Base-by-base conservation (phyloP, 2,329 filamentous ascomycete species). In the Dichotomopilus funicola region DNA sequence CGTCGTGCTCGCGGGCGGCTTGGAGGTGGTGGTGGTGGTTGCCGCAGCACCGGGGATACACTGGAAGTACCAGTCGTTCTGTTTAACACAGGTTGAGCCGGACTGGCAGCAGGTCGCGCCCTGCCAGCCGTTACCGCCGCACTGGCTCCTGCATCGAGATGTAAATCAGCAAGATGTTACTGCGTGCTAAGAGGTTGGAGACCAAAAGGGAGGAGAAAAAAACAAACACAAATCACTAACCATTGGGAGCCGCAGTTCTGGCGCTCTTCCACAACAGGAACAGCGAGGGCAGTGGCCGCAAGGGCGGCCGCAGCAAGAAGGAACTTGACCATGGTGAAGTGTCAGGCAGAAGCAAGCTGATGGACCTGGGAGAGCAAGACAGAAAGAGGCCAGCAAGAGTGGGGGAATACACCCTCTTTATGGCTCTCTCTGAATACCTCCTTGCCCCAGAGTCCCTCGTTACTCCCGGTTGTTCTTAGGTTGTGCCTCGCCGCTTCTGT, bases 21-120 rank as follows among this genome's bases (percentile, higher is more conserved):
- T 57, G 10, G 62, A 46, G 27, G 47, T 34, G 6, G 47, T 5
- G 34, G 42, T 19, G 13, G 61, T 60, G 12, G 60, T 55, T 6
- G 60, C 59, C 43, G 59, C 60, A 37, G 55, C 59, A 27, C 67
- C 67, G 2, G 72, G 71, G 36, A 72, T 49, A 57, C 75, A 77
- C 59, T 75, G 73, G 35, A 60, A 71, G 66, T 75, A 75, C 54
- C 65, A 75, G 6, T 62, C 49, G 59, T 73, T 74, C 53, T 63
- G 60, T 49, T 64, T 59, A 49, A 65, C 64, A 63, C 75, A 77
- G 42, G 62, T 66, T 63, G 65, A 71, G 52, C 73, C 74, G 13
- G 68, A 68, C 4, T 54, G 61, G 55, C 76, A 78, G 67, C 73
- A 76, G 2, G 73, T 75, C n/a, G 73, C 61, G 27, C 75, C 76